These are phyloP conservation scores for Cenococcum geophilum DNA, from an alignment of 495 filamentous ascomycete species.

Conservation along the genomic window DNA sequence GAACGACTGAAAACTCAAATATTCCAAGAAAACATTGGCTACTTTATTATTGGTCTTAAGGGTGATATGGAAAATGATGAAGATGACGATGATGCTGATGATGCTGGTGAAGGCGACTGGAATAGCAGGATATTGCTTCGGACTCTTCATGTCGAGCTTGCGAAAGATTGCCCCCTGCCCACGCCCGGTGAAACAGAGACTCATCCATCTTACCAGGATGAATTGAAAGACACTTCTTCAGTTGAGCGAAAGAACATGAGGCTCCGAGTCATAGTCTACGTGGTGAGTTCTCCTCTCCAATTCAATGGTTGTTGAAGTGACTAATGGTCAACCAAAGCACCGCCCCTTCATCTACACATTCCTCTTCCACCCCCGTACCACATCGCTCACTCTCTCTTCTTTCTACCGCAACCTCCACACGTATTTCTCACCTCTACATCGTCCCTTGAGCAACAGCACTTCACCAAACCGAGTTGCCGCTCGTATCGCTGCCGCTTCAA, in stretches of 20 bases:
- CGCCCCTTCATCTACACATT: conserved; percentile 89
- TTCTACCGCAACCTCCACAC: conserved; percentile 80
- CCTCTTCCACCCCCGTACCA: conserved; percentile 67
- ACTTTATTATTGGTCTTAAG: conserved; percentile 66
- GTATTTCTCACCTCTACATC: conserved; percentile 72
- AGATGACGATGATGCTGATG: conserved; percentile 36
- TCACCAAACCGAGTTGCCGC: conserved; percentile 46
- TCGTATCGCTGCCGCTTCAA: conserved; percentile 42
- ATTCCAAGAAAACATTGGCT: conserved; percentile 44
- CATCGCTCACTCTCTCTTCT: conserved; percentile 56
- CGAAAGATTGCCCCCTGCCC: not conserved
- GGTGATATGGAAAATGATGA: conserved; percentile 51
- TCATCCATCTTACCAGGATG: conserved; percentile 6
- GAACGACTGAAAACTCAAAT: conserved; percentile 31
- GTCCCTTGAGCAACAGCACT: conserved; percentile 62
- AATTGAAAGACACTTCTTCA: not conserved
- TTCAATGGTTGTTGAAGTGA: not conserved
- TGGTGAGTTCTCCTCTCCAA: conserved; percentile 40
- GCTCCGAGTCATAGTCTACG: conserved; percentile 67
- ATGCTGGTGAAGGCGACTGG: conserved; percentile 35
- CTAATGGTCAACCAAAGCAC: conserved; percentile 38
- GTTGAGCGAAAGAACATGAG: conserved; percentile 34
- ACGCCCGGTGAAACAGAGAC: conserved; percentile 5
- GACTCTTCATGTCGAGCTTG: conserved; percentile 45
- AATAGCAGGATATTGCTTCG: conserved; percentile 47